Conservation (phyloP, 2,329 filamentous ascomycete species). For the Diaporthe citrichinensis region DNA sequence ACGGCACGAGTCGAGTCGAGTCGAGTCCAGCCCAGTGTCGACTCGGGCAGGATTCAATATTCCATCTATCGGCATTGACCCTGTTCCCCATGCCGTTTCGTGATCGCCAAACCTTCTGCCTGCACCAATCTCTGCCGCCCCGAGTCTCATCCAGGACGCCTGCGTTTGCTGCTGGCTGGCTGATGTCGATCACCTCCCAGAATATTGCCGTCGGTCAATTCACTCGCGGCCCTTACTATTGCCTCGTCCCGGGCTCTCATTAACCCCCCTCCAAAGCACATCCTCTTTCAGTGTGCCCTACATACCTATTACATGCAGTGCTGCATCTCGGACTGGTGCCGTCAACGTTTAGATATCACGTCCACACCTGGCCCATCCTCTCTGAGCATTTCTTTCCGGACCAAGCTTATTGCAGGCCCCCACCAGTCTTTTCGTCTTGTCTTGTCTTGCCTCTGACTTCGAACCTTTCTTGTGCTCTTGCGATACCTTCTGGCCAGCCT, state of each 20-base stretch:
- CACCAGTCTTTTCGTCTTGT: neutral
- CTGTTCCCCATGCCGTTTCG: slow-evolving; percentile 6
- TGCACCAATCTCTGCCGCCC: slow-evolving; percentile 24
- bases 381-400: neutral
- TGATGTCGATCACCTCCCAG: slow-evolving; percentile 28
- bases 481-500: neutral
- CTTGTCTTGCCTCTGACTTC: neutral
- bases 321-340: neutral
- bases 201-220: slow-evolving; percentile 33
- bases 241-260: neutral
- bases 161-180: slow-evolving; percentile 22
- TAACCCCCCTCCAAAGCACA: neutral
- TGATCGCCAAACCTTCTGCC: slow-evolving; percentile 29
- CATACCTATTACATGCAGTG: neutral
- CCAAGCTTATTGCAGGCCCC: slow-evolving; percentile 1
- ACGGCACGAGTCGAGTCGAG: slow-evolving; percentile 10
- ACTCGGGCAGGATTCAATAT: neutral
- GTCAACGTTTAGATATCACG: slow-evolving; percentile 6
- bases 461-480: neutral
- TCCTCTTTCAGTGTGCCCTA: slow-evolving; percentile 2
- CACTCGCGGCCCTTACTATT: neutral
- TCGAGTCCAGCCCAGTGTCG: neutral
- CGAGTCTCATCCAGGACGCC: slow-evolving; percentile 22
- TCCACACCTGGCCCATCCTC: neutral
- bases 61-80: slow-evolving; percentile 22